phyloP scores from a whole-genome alignment of 192 early-diverging fungal species.

The Chytriomyces hyalinus region DNA sequence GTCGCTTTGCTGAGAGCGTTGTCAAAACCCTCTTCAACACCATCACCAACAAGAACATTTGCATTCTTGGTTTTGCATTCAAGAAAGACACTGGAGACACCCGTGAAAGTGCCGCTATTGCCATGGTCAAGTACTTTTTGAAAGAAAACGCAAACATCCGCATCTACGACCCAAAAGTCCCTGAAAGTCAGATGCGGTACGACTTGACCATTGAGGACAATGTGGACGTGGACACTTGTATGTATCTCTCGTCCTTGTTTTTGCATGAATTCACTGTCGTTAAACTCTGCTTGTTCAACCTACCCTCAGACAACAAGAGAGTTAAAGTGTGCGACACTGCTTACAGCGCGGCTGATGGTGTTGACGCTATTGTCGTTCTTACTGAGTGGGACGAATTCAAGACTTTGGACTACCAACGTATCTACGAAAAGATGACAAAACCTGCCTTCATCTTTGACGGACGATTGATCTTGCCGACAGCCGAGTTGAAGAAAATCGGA shows the following conservation, averaged over 20 bases:
- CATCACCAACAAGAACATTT: slow-evolving; percentile 78
- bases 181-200: slow-evolving; percentile 67
- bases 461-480: slow-evolving; percentile 74
- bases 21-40: slow-evolving; percentile 77
- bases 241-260: slow-evolving; percentile 40
- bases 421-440: slow-evolving; percentile 76
- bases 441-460: slow-evolving; percentile 92
- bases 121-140: slow-evolving; percentile 78
- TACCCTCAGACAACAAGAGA: slow-evolving; percentile 57
- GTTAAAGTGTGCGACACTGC: slow-evolving; percentile 67
- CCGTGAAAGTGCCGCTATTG: slow-evolving; percentile 87
- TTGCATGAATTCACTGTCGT: neutral
- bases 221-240: slow-evolving; percentile 44
- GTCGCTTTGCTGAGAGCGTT: slow-evolving; percentile 78
- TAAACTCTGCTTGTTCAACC: neutral
- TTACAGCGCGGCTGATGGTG: slow-evolving; percentile 73
- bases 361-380: slow-evolving; percentile 79
- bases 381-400: slow-evolving; percentile 95
- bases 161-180: slow-evolving; percentile 93
- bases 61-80: slow-evolving; percentile 89
- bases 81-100: slow-evolving; percentile 95
- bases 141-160: slow-evolving; percentile 74
- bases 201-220: slow-evolving; percentile 60
- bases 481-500: slow-evolving; percentile 73
- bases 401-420: slow-evolving; percentile 69